Evolutionary conservation across 192 early-diverging fungal genomes (phyloP), one percentile per base, ranked within the genome.

Genomic region (Geranomyces variabilis): DNA sequence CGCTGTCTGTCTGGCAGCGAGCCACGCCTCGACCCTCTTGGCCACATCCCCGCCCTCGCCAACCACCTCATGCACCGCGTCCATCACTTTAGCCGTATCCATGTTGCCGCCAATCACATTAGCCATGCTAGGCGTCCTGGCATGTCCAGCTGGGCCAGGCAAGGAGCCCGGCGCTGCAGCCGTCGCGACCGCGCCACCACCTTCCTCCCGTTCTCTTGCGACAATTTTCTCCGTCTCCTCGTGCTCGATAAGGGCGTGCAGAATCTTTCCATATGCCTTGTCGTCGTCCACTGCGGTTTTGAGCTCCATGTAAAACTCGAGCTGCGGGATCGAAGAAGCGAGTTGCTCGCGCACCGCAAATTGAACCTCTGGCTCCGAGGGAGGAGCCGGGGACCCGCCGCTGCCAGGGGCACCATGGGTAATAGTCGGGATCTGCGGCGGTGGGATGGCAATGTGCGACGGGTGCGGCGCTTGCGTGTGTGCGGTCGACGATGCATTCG

Each of bases 231-330:
- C 30, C 22, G 49, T 53, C 49, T 67, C 66, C 28, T 48, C 49
- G 15, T 26, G 31, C 44, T 74, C 71, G 41, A 74, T 67, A 34
- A 51, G 21, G 36, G 64, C 71, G 43, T 73, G n/a, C n/a, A n/a
- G n/a, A n/a, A n/a, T n/a, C n/a, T n/a, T n/a, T n/a, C n/a, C n/a
- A n/a, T n/a, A n/a, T n/a, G n/a, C n/a, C 36, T 66, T 74, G 22
- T 74, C 71, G 43, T 74, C 71, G 24, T 74, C 45, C 8, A 74
- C 30, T n/a, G 71, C 63, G 34, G 33, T 14, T 59, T 67, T 65
- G 10, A 74, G 63, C 21, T 22, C 65, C 19, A 60, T 17, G 56
- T 67, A 74, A 14, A 36, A 33, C 15, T 55, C 51, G 30, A 74
- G 57, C 21, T 57, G 43, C 19, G 60, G 45, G 7, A 71, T 31